These are phyloP conservation scores for Trichoderma parareesei DNA, from an alignment of 495 filamentous ascomycete genomes.

Conservation along the genomic window DNA sequence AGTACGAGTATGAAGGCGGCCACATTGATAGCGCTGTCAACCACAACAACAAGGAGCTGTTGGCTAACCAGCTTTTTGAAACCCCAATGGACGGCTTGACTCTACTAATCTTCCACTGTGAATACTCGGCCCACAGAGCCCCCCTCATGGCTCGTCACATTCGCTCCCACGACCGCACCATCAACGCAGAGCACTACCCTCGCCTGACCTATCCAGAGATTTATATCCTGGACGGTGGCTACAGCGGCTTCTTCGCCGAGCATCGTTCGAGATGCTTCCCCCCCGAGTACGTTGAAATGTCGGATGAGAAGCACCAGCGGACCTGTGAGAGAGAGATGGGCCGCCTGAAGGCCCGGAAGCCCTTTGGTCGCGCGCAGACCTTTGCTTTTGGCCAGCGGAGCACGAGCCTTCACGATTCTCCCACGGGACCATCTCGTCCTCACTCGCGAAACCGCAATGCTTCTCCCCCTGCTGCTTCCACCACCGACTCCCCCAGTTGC, in stretches of 20 bases:
- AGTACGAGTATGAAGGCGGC: conserved; percentile 96
- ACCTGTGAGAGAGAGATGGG: conserved; percentile 92
- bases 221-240: conserved; percentile 94
- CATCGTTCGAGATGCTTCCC: conserved; percentile 76
- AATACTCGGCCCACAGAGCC: conserved; percentile 96
- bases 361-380: conserved; percentile 81
- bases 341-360: conserved; percentile 72
- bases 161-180: conserved; percentile 73
- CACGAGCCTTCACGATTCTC: conserved; percentile 62
- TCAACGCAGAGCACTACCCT: conserved; percentile 79
- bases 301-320: conserved; percentile 73
- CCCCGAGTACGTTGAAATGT: conserved; percentile 95
- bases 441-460: conserved; percentile 23
- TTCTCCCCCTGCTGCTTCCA: conserved; percentile 37
- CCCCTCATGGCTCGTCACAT: conserved; percentile 91
- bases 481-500: conserved; percentile 43
- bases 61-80: conserved; percentile 71
- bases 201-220: conserved; percentile 86
- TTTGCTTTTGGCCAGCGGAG: conserved; percentile 79
- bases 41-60: conserved; percentile 85
- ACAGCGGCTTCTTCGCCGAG: conserved; percentile 79
- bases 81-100: conserved; percentile 55
- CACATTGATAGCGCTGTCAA: conserved; percentile 91
- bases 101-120: conserved; percentile 89
- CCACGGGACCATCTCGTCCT: conserved; percentile 55